phyloP scores from a whole-genome alignment of 306 rosid species.

The Cucurbita maxima region DNA sequence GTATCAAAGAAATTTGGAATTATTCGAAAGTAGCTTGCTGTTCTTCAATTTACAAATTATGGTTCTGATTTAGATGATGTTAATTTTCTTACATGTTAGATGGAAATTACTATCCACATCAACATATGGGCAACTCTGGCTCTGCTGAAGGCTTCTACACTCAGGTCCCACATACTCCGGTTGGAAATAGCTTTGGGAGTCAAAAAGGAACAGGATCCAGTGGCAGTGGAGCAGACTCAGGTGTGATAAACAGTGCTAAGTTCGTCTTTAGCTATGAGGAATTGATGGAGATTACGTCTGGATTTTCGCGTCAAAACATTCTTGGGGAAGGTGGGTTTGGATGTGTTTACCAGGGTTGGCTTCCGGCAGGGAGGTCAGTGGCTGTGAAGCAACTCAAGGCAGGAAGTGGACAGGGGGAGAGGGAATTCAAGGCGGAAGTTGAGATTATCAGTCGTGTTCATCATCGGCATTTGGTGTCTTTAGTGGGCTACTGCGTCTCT shows the following conservation, averaged over 20 bases:
- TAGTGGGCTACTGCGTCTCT: conserved; percentile 72
- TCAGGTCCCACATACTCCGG: conserved; percentile 14
- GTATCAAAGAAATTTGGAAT: conserved; percentile 7
- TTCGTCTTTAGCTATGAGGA: conserved; percentile 50
- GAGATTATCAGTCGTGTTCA: conserved; percentile 80
- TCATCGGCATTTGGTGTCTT: conserved; percentile 75
- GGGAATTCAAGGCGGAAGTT: conserved; percentile 84
- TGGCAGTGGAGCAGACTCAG: conserved; percentile 24
- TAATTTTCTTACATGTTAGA: conserved; percentile 23
- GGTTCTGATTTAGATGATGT: conserved; percentile 7
- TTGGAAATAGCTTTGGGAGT: conserved; percentile 19
- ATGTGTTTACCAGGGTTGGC: conserved; percentile 55
- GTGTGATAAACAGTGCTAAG: conserved; percentile 16
- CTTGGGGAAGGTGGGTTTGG: conserved; percentile 95
- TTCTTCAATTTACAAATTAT: neutral
- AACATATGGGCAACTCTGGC: conserved; percentile 19
- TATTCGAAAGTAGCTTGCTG: neutral
- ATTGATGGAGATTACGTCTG: conserved; percentile 43
- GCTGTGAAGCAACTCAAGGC: conserved; percentile 79
- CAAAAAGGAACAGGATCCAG: conserved; percentile 17
- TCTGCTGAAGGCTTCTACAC: conserved; percentile 21
- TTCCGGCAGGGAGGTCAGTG: conserved; percentile 55
- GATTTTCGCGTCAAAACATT: conserved; percentile 49
- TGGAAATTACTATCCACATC: conserved; percentile 31
- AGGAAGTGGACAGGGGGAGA: conserved; percentile 89